A percentile compares a stretch with the other conserved stretches of the same genome.
Evolutionary conservation across 2,329 filamentous ascomycete genomes (phyloP).

Genomic region (Colletotrichum neosansevieriae): DNA sequence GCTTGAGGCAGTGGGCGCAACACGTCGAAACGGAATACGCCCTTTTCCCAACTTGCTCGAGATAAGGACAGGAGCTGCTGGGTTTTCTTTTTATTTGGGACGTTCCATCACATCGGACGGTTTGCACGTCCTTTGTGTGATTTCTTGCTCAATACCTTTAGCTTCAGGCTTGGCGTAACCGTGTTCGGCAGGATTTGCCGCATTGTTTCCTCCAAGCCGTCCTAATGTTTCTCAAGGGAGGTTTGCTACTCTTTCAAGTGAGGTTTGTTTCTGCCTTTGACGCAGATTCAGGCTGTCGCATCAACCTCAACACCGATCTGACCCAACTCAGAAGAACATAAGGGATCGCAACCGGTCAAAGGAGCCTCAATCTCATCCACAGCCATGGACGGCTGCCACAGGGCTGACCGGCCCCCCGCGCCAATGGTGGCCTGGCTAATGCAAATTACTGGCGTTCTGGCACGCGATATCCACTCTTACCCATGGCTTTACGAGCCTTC

Average conservation of each 20-base stretch:
- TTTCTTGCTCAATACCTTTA: not conserved
- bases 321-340: not conserved
- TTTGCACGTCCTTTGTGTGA: slow-evolving; percentile 14
- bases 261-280: not conserved
- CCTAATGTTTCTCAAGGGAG: not conserved
- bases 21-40: slow-evolving; percentile 27
- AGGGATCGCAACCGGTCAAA: not conserved
- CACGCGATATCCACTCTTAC: not conserved
- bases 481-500: slow-evolving; percentile 8
- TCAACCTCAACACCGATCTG: not conserved
- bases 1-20: slow-evolving; percentile 32
- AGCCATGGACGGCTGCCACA: slow-evolving; percentile 11
- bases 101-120: slow-evolving; percentile 18
- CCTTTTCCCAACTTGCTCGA: not conserved
- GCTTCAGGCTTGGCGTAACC: slow-evolving; percentile 11
- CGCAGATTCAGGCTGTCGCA: not conserved
- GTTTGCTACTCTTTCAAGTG: not conserved
- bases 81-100: not conserved
- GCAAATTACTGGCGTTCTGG: slow-evolving; percentile 13
- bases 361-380: not conserved
- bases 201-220: not conserved
- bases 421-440: slow-evolving; percentile 27
- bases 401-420: slow-evolving; percentile 17
- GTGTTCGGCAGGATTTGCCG: not conserved
- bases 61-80: slow-evolving; percentile 5